These are phyloP conservation scores for Areca catechu DNA, from an alignment of 176 grass and related monocot genomes.

Conservation along the genomic window DNA sequence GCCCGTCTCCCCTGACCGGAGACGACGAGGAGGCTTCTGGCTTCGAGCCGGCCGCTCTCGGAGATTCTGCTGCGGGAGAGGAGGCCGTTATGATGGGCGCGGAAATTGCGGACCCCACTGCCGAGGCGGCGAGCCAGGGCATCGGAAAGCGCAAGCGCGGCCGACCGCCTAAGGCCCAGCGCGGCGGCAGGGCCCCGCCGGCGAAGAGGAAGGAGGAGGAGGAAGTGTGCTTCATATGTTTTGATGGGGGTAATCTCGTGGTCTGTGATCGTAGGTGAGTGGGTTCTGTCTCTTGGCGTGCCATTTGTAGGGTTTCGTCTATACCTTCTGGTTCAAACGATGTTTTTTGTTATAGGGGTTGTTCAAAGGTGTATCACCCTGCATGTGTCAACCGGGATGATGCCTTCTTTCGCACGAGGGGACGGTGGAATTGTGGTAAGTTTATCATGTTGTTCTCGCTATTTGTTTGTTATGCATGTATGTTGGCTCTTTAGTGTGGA, in stretches of 20 bases:
- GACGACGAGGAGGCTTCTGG: background rate
- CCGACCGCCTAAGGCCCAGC: constrained; percentile 70
- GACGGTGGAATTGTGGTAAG: constrained; percentile 94
- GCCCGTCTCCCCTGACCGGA: no score
- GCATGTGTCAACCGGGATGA: constrained; percentile 85
- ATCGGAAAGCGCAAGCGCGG: constrained; percentile 70
- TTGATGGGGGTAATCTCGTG: constrained; percentile 87
- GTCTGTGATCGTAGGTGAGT: constrained; percentile 81
- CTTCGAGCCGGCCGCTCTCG: no score
- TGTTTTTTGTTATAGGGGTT: constrained; percentile 41
- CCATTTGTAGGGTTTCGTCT: no score
- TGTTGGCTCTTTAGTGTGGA: no score
- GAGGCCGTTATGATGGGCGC: no score
- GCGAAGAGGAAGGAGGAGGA: constrained; percentile 56
- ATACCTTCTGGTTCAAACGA: background rate
- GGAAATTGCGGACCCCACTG: background rate
- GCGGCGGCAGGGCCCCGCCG: constrained; percentile 5
- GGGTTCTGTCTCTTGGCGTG: background rate
- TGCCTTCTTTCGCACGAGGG: constrained; percentile 61
- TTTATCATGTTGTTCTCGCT: background rate
- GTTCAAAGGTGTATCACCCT: constrained; percentile 89
- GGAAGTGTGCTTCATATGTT: constrained; percentile 96
- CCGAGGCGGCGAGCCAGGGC: background rate
- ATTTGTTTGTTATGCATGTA: background rate
- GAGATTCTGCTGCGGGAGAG: no score